These are phyloP conservation scores for Spatholobus suberectus DNA, from an alignment of 306 rosid species.

Conservation along the genomic window DNA sequence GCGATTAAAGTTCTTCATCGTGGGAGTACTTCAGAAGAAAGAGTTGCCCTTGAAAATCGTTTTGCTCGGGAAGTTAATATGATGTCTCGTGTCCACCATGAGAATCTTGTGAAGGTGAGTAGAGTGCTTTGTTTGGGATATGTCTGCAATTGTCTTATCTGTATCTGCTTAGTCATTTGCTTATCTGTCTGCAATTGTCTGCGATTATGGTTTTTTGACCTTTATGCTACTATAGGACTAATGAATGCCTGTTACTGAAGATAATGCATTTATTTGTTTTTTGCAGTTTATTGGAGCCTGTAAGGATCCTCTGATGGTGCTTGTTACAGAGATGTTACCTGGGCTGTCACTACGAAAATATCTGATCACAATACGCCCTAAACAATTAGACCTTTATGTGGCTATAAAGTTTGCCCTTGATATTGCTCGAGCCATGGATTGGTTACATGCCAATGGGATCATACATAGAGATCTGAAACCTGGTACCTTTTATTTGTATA, in stretches of 20 bases:
- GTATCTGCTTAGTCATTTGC: not conserved
- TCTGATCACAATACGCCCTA: conserved; percentile 61
- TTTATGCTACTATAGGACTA: not conserved
- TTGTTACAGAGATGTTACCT: conserved; percentile 84
- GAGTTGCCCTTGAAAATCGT: conserved; percentile 69
- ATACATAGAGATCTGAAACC: conserved; percentile 92
- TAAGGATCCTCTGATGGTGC: conserved; percentile 87
- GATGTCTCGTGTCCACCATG: conserved; percentile 91
- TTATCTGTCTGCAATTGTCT: not conserved
- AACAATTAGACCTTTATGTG: conserved; percentile 59
- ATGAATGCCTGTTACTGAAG: conserved; percentile 20
- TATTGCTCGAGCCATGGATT: conserved; percentile 85
- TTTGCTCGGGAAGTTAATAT: conserved; percentile 82
- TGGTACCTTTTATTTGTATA: conserved; percentile 49
- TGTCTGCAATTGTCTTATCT: not conserved
- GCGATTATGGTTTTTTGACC: not conserved
- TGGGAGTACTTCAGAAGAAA: conserved; percentile 72
- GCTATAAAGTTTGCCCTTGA: conserved; percentile 74
- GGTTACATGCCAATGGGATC: conserved; percentile 89
- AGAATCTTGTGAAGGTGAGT: conserved; percentile 78
- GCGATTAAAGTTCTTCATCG: conserved; percentile 82
- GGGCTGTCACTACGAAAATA: conserved; percentile 90
- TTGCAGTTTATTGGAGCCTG: conserved; percentile 90
- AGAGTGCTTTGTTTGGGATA: not conserved
- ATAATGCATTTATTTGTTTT: conserved; percentile 10